Percentiles rank a stretch among this genome's conserved stretches.
These are phyloP conservation scores for Pyrrhoderma lamaoense DNA, from an alignment of 1,284 basidiomycete genomes.

Conservation along the genomic window DNA sequence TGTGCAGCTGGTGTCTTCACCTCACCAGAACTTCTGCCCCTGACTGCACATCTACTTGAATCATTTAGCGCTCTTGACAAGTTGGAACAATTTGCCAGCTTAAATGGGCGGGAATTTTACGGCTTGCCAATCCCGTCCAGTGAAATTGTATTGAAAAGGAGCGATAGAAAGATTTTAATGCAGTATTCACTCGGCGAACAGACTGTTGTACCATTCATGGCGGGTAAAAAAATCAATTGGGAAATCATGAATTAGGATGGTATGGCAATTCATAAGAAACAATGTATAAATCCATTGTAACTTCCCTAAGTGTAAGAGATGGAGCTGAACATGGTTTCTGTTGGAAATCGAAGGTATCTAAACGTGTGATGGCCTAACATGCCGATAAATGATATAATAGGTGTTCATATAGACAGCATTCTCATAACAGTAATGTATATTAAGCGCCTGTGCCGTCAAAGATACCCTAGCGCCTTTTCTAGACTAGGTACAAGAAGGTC, in stretches of 20 bases:
- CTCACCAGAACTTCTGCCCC: slow-evolving; percentile 81
- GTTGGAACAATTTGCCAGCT: slow-evolving; percentile 73
- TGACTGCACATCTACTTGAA: slow-evolving; percentile 81
- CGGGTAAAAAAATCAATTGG: slow-evolving; percentile 81
- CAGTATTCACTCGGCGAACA: slow-evolving; percentile 45
- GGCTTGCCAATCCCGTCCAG: slow-evolving; percentile 30
- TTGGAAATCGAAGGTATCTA: too few species aligned
- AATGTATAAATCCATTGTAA: neutral
- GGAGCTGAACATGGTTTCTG: too few species aligned
- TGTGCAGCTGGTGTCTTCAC: slow-evolving; percentile 96
- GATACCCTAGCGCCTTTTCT: too few species aligned
- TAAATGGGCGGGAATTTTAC: slow-evolving; percentile 79
- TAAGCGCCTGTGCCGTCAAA: too few species aligned
- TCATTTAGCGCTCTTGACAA: slow-evolving; percentile 79
- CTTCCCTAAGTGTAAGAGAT: too few species aligned
- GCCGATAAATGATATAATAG: too few species aligned
- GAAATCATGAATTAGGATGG: slow-evolving; percentile 42
- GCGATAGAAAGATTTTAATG: slow-evolving; percentile 41
- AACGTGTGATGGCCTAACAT: too few species aligned
- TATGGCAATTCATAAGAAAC: neutral
- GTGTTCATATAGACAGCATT: too few species aligned
- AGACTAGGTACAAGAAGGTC: too few species aligned
- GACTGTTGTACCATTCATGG: slow-evolving; percentile 86
- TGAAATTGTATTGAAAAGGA: slow-evolving; percentile 32
- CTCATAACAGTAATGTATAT: too few species aligned